Conservation (phyloP, 441 rosid genomes). For the Populus tomentosa region DNA sequence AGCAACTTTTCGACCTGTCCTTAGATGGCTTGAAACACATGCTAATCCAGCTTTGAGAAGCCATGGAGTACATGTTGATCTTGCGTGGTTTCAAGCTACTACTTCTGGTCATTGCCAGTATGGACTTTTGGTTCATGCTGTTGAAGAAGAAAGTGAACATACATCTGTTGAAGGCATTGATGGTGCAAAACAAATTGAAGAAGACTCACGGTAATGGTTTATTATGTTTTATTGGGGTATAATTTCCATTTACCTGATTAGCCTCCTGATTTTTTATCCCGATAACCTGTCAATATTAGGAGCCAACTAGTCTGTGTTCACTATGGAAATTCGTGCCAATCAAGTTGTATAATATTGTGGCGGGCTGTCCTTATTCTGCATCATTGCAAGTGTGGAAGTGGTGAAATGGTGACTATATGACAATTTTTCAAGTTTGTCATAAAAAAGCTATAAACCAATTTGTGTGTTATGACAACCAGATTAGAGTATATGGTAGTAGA, state of each 20-base stretch:
- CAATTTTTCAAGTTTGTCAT: not conserved
- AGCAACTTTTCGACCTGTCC: too few relatives aligned
- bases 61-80: slow-evolving; percentile 69
- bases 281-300: not conserved
- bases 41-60: too few relatives aligned
- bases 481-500: not conserved
- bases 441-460: not conserved
- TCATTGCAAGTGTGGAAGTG: not conserved
- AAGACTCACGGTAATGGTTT: slow-evolving; percentile 43
- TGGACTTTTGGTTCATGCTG: slow-evolving; percentile 74
- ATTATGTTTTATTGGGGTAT: slow-evolving; percentile 5
- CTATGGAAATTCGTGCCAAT: not conserved
- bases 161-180: slow-evolving; percentile 33
- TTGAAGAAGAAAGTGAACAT: slow-evolving; percentile 46
- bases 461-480: not conserved
- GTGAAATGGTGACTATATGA: not conserved
- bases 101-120: slow-evolving; percentile 82
- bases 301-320: not conserved
- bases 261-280: not conserved
- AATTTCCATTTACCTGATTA: not conserved
- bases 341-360: not conserved
- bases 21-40: too few relatives aligned
- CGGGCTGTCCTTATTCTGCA: not conserved
- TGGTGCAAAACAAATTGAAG: slow-evolving; percentile 38
- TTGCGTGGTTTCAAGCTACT: slow-evolving; percentile 88